These are phyloP conservation scores for Debaryomycetaceae sp. DNA, from an alignment of 1,139 yeast genomes.

Conservation along the genomic window DNA sequence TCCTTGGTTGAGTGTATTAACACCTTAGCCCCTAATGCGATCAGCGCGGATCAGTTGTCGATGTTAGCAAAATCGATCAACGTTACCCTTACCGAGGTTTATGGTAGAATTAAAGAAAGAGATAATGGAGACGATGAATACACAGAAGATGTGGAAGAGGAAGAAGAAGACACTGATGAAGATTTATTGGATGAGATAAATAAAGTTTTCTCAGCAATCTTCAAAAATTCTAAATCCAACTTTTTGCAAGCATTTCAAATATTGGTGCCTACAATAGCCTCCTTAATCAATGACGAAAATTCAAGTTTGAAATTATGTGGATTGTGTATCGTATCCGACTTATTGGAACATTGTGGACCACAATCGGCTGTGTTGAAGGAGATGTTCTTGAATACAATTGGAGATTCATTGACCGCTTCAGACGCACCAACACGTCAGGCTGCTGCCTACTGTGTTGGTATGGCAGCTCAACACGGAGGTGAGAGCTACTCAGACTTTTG, in stretches of 20 bases:
- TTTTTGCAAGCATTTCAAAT: constrained; percentile 66
- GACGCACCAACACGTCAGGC: constrained; percentile 84
- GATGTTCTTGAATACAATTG: constrained; percentile 57
- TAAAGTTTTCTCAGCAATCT: constrained; percentile 70
- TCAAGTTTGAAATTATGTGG: constrained; percentile 73
- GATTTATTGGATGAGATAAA: constrained; percentile 83
- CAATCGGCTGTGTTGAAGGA: constrained; percentile 64
- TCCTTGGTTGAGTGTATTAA: constrained; percentile 68
- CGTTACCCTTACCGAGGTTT: constrained; percentile 62
- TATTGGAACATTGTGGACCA: constrained; percentile 75
- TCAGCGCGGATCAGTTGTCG: constrained; percentile 56
- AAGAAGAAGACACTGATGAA: constrained; percentile 85
- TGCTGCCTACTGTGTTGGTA: constrained; percentile 81
- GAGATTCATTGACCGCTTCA: constrained; percentile 60
- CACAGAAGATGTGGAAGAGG: constrained; percentile 73
- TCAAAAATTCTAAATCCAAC: constrained; percentile 56
- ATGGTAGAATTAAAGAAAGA: constrained; percentile 68
- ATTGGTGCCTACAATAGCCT: constrained; percentile 51
- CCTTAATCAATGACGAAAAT: constrained; percentile 62
- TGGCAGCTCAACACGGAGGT: constrained; percentile 80
- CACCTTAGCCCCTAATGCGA: constrained; percentile 59
- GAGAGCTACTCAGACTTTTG: constrained; percentile 59
- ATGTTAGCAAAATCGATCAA: constrained; percentile 59
- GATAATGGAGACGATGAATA: constrained; percentile 68
- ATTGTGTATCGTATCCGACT: constrained; percentile 73